phyloP scores from a whole-genome alignment of 345 rosid genomes.

The Pistacia atlantica region DNA sequence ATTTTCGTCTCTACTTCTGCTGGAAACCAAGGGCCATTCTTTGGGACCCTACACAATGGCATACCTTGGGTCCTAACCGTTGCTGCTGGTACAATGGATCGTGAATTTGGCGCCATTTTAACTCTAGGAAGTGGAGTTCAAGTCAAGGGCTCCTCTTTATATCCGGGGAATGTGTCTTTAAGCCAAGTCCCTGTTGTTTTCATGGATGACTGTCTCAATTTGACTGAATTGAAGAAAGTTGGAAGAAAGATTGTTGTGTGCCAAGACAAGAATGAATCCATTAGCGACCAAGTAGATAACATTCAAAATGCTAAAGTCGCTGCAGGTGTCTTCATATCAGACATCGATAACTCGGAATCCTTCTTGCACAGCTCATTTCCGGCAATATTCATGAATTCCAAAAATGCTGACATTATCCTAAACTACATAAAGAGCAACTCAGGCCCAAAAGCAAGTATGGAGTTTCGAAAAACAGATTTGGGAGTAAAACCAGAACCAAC shows the following conservation, averaged over 20 bases:
- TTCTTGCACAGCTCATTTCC: slow-evolving; percentile 31
- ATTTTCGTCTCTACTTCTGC: slow-evolving; percentile 56
- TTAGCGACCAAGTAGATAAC: slow-evolving; percentile 31
- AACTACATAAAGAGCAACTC: slow-evolving; percentile 39
- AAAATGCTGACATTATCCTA: slow-evolving; percentile 32
- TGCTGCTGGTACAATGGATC: slow-evolving; percentile 48
- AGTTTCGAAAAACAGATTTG: slow-evolving; percentile 36
- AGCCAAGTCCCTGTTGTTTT: slow-evolving; percentile 35
- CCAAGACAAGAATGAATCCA: slow-evolving; percentile 29
- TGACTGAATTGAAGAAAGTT: slow-evolving; percentile 23
- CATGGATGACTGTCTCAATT: slow-evolving; percentile 35
- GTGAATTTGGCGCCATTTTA: slow-evolving; percentile 34
- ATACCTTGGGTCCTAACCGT: slow-evolving; percentile 55
- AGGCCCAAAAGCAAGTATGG: slow-evolving; percentile 37
- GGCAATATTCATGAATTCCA: slow-evolving; percentile 30
- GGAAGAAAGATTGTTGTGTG: slow-evolving; percentile 47
- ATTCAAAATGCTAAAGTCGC: slow-evolving; percentile 22
- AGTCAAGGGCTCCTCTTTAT: slow-evolving; percentile 39
- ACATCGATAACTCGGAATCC: slow-evolving; percentile 20
- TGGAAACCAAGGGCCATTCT: slow-evolving; percentile 40
- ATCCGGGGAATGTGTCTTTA: slow-evolving; percentile 28
- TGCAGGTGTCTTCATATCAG: slow-evolving; percentile 51
- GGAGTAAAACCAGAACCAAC: slow-evolving; percentile 43
- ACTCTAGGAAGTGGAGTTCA: slow-evolving; percentile 28
- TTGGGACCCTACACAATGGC: slow-evolving; percentile 42